Conservation (phyloP, 176 grass and related monocot species). For the Echinochloa phyllopogon region DNA sequence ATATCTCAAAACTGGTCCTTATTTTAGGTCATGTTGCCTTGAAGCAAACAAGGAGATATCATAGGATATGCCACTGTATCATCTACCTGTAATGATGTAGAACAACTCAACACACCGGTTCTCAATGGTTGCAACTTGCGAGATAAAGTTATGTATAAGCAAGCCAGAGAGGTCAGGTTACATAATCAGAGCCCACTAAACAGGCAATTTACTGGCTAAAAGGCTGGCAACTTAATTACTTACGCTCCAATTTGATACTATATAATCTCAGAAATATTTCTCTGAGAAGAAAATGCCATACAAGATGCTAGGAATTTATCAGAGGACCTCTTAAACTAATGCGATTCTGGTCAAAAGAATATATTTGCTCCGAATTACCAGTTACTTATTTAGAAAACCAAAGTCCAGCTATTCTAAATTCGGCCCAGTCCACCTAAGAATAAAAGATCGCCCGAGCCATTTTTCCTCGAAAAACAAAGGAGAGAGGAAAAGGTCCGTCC, state of each 20-base stretch:
- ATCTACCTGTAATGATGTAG: constrained; percentile 19
- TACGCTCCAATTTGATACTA: not conserved
- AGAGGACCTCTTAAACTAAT: not conserved
- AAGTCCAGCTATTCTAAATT: constrained; percentile 4
- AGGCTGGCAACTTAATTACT: not conserved
- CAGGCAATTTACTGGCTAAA: not conserved
- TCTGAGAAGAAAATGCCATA: not conserved
- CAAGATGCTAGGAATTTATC: not conserved
- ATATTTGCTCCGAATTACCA: not conserved
- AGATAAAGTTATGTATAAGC: not conserved
- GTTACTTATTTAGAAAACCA: not conserved
- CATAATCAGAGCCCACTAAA: not conserved
- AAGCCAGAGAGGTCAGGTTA: not conserved
- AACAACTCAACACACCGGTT: constrained; percentile 15
- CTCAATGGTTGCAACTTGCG: constrained; percentile 7
- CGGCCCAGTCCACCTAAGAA: not conserved
- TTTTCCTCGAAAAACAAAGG: too few relatives aligned
- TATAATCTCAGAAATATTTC: not conserved
- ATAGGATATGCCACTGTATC: constrained; percentile 29
- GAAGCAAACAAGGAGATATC: constrained; percentile 37
- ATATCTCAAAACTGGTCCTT: constrained; percentile 10
- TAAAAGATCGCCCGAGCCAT: not conserved
- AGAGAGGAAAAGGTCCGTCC: not conserved
- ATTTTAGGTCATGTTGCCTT: constrained; percentile 27
- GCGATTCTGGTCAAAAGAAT: not conserved